phyloP scores from a whole-genome alignment of 176 grass and related monocot species.

The Melocanna baccifera region DNA sequence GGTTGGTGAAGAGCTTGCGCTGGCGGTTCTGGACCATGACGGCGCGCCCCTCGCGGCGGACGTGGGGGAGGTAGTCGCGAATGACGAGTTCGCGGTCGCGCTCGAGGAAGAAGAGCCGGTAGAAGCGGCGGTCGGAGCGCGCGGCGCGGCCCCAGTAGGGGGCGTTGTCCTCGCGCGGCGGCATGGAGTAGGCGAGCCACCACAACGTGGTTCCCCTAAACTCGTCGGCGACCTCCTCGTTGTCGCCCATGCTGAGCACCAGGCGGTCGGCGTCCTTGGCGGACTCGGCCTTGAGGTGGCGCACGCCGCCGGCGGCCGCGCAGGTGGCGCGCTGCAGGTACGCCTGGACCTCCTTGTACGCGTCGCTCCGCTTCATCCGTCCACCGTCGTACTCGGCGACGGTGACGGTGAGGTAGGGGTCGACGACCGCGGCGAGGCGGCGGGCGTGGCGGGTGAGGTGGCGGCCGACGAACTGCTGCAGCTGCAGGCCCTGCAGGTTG shows the following conservation, averaged over 20 bases:
- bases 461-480: not conserved
- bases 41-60: constrained; percentile 16
- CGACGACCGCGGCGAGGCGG: not conserved
- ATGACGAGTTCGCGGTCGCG: constrained; percentile 31
- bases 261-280: not conserved
- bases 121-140: not conserved
- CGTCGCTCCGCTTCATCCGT: constrained; percentile 24
- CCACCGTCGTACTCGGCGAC: constrained; percentile 29
- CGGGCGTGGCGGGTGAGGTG: not conserved
- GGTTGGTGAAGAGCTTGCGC: constrained; percentile 48
- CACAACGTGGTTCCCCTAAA: not conserved
- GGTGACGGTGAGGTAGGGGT: constrained; percentile 29
- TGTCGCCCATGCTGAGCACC: constrained; percentile 27
- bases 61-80: constrained; percentile 23
- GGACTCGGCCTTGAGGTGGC: constrained; percentile 25
- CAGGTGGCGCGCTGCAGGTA: constrained; percentile 29
- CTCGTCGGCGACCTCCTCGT: constrained; percentile 47
- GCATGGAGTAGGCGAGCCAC: not conserved
- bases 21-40: constrained; percentile 11
- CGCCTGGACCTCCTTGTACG: constrained; percentile 25
- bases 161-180: not conserved
- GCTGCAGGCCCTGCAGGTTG: constrained; percentile 17
- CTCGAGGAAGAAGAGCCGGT: constrained; percentile 34
- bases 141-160: not conserved
- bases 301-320: not conserved